Conservation (phyloP, 495 filamentous ascomycete species). For the Immersiella caudata region DNA sequence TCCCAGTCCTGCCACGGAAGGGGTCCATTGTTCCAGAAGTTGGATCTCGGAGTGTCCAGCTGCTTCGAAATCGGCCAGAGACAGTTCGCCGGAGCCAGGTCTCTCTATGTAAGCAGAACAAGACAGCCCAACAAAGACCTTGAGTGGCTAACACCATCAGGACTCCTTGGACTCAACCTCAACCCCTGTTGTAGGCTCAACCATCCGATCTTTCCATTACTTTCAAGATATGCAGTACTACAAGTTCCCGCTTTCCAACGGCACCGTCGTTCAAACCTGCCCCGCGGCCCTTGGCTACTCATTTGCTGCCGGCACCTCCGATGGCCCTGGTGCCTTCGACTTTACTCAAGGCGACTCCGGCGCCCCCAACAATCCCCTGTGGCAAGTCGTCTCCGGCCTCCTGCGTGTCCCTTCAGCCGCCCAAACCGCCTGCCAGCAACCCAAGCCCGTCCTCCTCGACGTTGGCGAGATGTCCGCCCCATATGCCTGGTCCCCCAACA, state of each 20-base stretch:
- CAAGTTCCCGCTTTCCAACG: constrained; percentile 73
- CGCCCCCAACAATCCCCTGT: constrained; percentile 73
- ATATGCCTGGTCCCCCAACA: constrained; percentile 89
- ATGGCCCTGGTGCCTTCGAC: constrained; percentile 90
- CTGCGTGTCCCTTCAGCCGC: constrained; percentile 70
- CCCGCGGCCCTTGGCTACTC: constrained; percentile 89
- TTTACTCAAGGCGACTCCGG: constrained; percentile 85
- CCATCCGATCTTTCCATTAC: constrained; percentile 66
- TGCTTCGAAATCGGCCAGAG: constrained; percentile 74
- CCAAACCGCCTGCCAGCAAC: constrained; percentile 76
- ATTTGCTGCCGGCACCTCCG: constrained; percentile 91
- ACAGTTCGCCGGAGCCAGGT: constrained; percentile 65
- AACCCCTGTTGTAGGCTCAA: constrained; percentile 49
- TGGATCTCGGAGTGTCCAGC: constrained; percentile 71
- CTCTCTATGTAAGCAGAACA: constrained; percentile 45
- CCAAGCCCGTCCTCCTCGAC: constrained; percentile 88
- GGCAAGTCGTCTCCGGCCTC: constrained; percentile 73
- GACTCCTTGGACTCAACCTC: constrained; percentile 46
- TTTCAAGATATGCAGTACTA: constrained; percentile 65
- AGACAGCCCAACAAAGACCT: too few relatives aligned
- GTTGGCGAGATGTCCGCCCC: constrained; percentile 76
- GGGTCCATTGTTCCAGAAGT: constrained; percentile 71
- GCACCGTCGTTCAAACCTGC: constrained; percentile 74
- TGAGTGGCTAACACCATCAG: too few relatives aligned
- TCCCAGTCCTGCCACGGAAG: constrained; percentile 82